Evolutionary conservation across 2,329 filamentous ascomycete genomes (phyloP), one percentile per base, ranked within the genome.

Genomic region (Microascus cirrosus): DNA sequence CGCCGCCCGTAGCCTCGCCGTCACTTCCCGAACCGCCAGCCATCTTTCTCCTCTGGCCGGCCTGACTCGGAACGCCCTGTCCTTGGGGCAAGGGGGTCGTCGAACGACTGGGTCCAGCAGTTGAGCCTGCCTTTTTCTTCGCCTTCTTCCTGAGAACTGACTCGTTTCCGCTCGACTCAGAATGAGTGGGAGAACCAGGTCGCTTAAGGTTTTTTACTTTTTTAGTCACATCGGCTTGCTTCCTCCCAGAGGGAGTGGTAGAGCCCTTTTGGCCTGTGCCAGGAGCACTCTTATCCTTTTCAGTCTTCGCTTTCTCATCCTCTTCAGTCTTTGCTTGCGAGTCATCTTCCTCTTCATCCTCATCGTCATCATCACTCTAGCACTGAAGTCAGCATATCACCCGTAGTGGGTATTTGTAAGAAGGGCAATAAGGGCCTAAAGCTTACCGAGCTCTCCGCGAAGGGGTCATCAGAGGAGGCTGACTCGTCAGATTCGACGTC

Each of bases 131-230:
- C 61, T 83, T 80, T 68, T 87, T 87, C 74, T 86, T 89, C 67
- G 87, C 83, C 68, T 81, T 82, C 74, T 89, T 90, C 73, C 94
- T 91, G 63, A 87, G 86, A 25, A 85, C 83, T 0, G 89, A 93
- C 69, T 97, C 93, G 64, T 92, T 95, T 57, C 90, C 93, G 68
- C 90, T 95, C 11, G 90, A 90, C 68, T 97, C 93, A 1, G 91
- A 96, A 35, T 89, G 79, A 62, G 92, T 87, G 2, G 92, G 90
- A 18, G 91, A 96, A 20, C 91, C 90, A 35, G 89, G 81, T 34
- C 93, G 85, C 74, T 96, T 96, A 56, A 93, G 80, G 35, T 77
- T 79, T 66, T 83, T 85, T 64, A 71, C 70, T 67, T 82, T 83
- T 69, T 81, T 83, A 6, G 73, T 66, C 12, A 76, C 70, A 35